Conservation (phyloP, 306 rosid genomes). For the apple (Malus domestica) region DNA sequence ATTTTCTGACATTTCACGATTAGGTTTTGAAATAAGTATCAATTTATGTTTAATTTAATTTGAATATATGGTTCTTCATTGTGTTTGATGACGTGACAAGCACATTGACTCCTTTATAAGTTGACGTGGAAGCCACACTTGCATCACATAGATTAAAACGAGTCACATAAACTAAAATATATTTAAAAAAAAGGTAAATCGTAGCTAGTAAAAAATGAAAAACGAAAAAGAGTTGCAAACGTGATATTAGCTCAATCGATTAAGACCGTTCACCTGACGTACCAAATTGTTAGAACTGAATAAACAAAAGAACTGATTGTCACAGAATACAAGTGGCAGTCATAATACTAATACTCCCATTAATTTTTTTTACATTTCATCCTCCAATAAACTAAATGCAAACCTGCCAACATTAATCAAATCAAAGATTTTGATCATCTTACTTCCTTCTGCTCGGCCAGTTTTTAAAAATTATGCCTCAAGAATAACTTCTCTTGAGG, state of each 20-base stretch:
- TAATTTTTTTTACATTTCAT: not conserved
- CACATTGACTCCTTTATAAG: too few species aligned
- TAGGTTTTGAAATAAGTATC: too few species aligned
- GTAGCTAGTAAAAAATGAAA: not conserved
- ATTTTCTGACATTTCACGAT: too few species aligned
- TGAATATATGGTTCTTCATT: too few species aligned
- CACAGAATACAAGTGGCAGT: not conserved
- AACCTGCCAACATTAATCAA: not conserved
- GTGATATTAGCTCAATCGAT: not conserved
- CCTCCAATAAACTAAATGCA: constrained; percentile 4
- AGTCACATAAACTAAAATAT: too few species aligned
- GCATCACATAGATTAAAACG: too few species aligned
- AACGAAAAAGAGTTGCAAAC: not conserved
- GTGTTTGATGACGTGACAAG: too few species aligned
- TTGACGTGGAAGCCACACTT: too few species aligned
- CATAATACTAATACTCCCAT: not conserved
- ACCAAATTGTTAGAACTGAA: constrained; percentile 2
- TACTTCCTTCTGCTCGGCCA: not conserved
- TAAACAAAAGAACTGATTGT: not conserved
- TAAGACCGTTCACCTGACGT: too few species aligned
- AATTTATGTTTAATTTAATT: too few species aligned
- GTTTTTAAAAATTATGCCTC: constrained; percentile 71
- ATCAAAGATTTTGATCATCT: not conserved
- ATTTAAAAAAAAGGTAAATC: not conserved
- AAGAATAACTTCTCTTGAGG: constrained; percentile 78